These are phyloP conservation scores for Cryptosporidium canis DNA, from an alignment of 169 alveolate species.

Conservation along the genomic window DNA sequence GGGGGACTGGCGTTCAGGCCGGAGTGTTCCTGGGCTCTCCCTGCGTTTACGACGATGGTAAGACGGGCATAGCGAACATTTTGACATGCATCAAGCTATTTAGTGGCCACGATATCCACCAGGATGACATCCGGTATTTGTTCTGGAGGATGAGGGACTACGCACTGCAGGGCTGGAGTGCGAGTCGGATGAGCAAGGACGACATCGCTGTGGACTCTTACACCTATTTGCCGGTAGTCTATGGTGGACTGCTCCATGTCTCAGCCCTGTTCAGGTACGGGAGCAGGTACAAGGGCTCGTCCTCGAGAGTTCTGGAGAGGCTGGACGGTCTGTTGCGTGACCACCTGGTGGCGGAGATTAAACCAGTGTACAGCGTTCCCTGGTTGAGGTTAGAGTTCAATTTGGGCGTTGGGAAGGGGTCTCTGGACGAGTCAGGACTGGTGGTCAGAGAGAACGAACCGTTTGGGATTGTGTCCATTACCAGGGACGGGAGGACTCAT, in stretches of 20 bases:
- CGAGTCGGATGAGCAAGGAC: not conserved
- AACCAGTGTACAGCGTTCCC: not conserved
- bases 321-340: not conserved
- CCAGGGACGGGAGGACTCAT: constrained; percentile 31
- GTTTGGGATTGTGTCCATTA: constrained; percentile 19
- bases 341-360: not conserved
- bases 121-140: constrained; percentile 46
- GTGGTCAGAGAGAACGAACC: not conserved
- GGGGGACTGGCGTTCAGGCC: not conserved
- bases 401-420: constrained; percentile 8
- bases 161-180: not conserved
- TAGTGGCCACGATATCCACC: not conserved
- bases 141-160: constrained; percentile 32
- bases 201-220: not conserved
- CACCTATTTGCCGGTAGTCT: constrained; percentile 1
- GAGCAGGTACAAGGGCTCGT: constrained; percentile 4
- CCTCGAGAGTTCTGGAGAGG: not conserved
- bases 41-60: constrained; percentile 7
- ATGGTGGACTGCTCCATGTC: constrained; percentile 15
- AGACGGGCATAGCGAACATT: not conserved
- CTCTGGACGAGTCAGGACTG: not conserved
- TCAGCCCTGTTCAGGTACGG: constrained; percentile 12
- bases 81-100: constrained; percentile 4
- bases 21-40: constrained; percentile 40
- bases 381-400: constrained; percentile 16